Base-by-base conservation (phyloP, 768 basidiomycete species). In the Gloeostereum incarnatum region DNA sequence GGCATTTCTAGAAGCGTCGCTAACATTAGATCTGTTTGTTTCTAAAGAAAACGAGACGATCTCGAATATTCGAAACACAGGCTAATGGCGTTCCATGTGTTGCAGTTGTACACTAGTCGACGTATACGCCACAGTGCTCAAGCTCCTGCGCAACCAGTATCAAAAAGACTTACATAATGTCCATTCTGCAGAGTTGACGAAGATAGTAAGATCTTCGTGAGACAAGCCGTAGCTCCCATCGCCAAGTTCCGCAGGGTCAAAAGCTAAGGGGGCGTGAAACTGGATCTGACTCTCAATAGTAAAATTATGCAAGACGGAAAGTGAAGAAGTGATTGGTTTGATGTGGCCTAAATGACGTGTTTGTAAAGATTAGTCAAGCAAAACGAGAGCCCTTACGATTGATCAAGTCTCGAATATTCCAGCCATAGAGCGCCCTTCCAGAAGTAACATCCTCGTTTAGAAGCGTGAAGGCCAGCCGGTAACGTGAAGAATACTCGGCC, bases 121-220 rank as follows among this genome's bases (percentile, higher is more conserved):
- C n/a, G n/a, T n/a, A n/a, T n/a, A n/a, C n/a, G n/a, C n/a, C n/a
- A n/a, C n/a, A n/a, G n/a, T n/a, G n/a, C n/a, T n/a, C n/a, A n/a
- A n/a, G n/a, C n/a, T n/a, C n/a, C n/a, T n/a, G n/a, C n/a, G n/a
- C n/a, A n/a, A n/a, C n/a, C n/a, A n/a, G n/a, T n/a, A n/a, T n/a
- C n/a, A 9, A 20, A 31, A 25, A 21, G 23, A 47, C 68, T 49
- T 49, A 92, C 93, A 91, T 35, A 99, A 53, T 9, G 83, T 85
- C 96, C 96, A 99, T 52, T 92, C 82, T 3, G 92, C 96, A 5
- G 90, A 90, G 51, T 99, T 99, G 29, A 99, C 69, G 52, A 99
- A 99, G 0, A 93, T 80, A 10, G 85, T 91, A 42, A 96, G 68
- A 50, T 94, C 80, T 47, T 92, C 91, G 36, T 77, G 75, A 1